phyloP scores from a whole-genome alignment of 1,139 yeast species.

The Debaryomycetaceae sp. region DNA sequence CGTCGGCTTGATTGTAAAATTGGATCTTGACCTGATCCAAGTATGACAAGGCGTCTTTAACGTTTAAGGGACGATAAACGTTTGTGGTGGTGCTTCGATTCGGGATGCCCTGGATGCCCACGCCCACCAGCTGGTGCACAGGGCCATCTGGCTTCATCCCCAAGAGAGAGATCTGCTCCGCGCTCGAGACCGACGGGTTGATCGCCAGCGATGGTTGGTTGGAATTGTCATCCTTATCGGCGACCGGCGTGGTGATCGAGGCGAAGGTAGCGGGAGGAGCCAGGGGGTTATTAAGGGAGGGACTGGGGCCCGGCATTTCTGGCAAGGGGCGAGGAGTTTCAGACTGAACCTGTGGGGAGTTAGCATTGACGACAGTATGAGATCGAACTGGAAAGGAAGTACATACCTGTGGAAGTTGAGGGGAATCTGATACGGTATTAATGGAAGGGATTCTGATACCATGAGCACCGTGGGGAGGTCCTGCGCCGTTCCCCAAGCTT shows the following conservation, averaged over 20 bases:
- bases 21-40: conserved; percentile 93
- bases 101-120: conserved; percentile 21
- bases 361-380: conserved; percentile 6
- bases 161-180: conserved; percentile 2
- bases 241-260: too few relatives aligned
- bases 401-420: conserved; percentile 19
- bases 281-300: conserved; percentile 5
- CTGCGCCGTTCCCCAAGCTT: conserved; percentile 35
- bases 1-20: conserved; percentile 87
- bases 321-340: conserved; percentile 15
- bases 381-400: conserved; percentile 4
- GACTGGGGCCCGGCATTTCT: conserved; percentile 19
- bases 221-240: too few relatives aligned
- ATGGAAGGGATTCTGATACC: conserved; percentile 38
- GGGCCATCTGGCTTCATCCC: conserved; percentile 5
- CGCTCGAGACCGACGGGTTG: too few relatives aligned
- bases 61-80: conserved; percentile 79
- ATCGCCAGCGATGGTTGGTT: too few relatives aligned
- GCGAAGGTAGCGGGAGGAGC: not conserved
- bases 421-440: conserved; percentile 20
- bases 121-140: conserved; percentile 4
- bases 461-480: conserved; percentile 27
- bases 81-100: conserved; percentile 35
- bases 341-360: conserved; percentile 5
- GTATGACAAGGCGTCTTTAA: conserved; percentile 90